A percentile compares a stretch with the other conserved stretches of the same genome.
Evolutionary conservation across 257 asterid species (phyloP).

Genomic region (Solanum stenotomum): DNA sequence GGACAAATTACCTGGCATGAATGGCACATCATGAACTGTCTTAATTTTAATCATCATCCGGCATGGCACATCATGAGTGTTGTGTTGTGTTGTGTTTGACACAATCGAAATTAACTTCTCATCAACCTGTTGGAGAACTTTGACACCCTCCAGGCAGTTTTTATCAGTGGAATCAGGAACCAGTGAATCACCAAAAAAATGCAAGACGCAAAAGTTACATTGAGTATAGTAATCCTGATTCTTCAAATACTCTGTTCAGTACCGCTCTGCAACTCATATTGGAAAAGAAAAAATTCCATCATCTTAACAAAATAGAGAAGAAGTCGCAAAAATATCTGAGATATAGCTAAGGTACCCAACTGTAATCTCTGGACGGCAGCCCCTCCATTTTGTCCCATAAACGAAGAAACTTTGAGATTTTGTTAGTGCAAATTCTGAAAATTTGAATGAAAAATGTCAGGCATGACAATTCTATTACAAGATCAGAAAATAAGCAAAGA

Average conservation of each 20-base stretch:
- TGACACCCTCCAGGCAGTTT: conserved; percentile 59
- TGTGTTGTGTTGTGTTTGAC: neutral
- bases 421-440: conserved; percentile 33
- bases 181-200: conserved; percentile 48
- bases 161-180: conserved; percentile 61
- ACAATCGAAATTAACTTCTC: conserved; percentile 86
- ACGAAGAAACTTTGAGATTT: conserved; percentile 22
- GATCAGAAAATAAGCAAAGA: neutral
- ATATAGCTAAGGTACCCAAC: conserved; percentile 29
- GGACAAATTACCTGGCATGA: too few relatives aligned
- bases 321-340: conserved; percentile 8
- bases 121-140: conserved; percentile 85
- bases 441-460: neutral
- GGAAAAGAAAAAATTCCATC: neutral
- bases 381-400: conserved; percentile 47
- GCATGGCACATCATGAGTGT: too few relatives aligned
- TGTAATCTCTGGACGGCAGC: conserved; percentile 14
- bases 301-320: neutral
- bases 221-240: conserved; percentile 47
- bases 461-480: neutral
- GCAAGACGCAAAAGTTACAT: conserved; percentile 52
- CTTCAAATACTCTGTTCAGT: conserved; percentile 10
- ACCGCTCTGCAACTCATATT: conserved; percentile 29
- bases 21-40: too few relatives aligned
- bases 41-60: too few relatives aligned